Percentiles rank a stretch among this genome's conserved stretches.
Conservation (phyloP, 1,139 yeast species). For the Entelexis sorbosivorans region DNA sequence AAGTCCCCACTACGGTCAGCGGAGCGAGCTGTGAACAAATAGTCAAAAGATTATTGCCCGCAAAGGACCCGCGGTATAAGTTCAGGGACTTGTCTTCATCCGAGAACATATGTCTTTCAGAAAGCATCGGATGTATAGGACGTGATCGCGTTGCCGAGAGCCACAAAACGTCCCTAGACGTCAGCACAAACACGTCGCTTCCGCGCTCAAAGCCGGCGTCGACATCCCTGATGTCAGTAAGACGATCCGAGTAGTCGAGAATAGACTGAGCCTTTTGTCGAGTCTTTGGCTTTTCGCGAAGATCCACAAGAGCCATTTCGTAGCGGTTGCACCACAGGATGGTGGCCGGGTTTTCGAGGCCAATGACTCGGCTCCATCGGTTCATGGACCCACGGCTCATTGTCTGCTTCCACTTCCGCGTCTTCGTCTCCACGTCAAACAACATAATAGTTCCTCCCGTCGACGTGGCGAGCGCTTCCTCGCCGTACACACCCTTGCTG, state of each 20-base stretch:
- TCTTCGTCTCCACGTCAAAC: slow-evolving; percentile 11
- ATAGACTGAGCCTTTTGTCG: neutral
- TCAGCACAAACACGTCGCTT: slow-evolving; percentile 25
- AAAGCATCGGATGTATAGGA: slow-evolving; percentile 34
- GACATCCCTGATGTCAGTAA: slow-evolving; percentile 10
- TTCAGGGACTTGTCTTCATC: slow-evolving; percentile 47
- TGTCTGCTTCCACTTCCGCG: slow-evolving; percentile 6
- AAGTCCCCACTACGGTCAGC: neutral
- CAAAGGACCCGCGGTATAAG: slow-evolving; percentile 27
- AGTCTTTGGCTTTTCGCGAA: slow-evolving; percentile 3
- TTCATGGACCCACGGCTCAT: slow-evolving; percentile 13
- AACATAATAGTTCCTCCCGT: slow-evolving; percentile 5
- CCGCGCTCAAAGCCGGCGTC: slow-evolving; percentile 13
- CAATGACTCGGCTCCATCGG: slow-evolving; percentile 12
- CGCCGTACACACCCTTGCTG: neutral
- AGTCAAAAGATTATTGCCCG: slow-evolving; percentile 30
- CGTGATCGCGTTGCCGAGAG: slow-evolving; percentile 22
- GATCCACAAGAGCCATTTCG: slow-evolving; percentile 7
- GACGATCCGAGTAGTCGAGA: slow-evolving; percentile 14
- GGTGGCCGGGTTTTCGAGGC: neutral
- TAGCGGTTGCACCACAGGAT: slow-evolving; percentile 16
- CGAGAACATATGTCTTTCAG: slow-evolving; percentile 61
- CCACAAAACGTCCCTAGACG: slow-evolving; percentile 26
- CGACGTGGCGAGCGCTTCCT: slow-evolving; percentile 6
- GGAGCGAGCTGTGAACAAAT: slow-evolving; percentile 34